phyloP scores from a whole-genome alignment of 2,329 filamentous ascomycete genomes.

The Rhinocladiella similis region DNA sequence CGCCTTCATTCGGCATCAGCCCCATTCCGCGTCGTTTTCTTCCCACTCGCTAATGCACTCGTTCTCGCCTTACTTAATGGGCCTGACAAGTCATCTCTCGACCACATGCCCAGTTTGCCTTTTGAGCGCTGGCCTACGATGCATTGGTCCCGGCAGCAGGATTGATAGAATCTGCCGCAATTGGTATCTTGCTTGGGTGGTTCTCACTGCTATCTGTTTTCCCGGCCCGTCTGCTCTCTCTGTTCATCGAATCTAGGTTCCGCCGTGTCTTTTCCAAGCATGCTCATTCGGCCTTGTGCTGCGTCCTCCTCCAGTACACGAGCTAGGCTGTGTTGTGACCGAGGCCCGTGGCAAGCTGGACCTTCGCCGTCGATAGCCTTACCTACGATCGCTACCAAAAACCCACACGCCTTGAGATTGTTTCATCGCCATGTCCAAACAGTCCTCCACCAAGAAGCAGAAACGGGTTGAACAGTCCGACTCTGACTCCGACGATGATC shows the following conservation, averaged over 20 bases:
- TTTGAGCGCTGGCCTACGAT: background rate
- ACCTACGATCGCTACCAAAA: constrained; percentile 10
- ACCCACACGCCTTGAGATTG: constrained; percentile 4
- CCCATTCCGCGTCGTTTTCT: constrained; percentile 1
- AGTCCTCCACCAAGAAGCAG: constrained; percentile 12
- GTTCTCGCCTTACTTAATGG: background rate
- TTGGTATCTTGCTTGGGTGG: constrained; percentile 1
- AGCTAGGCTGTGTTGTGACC: constrained; percentile 19
- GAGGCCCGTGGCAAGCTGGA: constrained; percentile 18
- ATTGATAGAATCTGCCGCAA: constrained; percentile 13
- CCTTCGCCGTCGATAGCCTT: constrained; percentile 13
- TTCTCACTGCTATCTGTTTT: constrained; percentile 8
- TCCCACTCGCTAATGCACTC: constrained; percentile 1
- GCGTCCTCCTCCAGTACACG: constrained; percentile 13
- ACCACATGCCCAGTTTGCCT: background rate
- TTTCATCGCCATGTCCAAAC: constrained; percentile 15
- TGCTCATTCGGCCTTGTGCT: constrained; percentile 22
- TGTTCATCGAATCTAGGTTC: constrained; percentile 17
- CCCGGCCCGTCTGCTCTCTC: constrained; percentile 11
- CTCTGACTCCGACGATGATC: constrained; percentile 19
- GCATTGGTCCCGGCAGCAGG: constrained; percentile 10
- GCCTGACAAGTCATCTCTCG: background rate
- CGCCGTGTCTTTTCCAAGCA: constrained; percentile 21
- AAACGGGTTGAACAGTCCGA: constrained; percentile 17
- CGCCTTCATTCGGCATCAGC: background rate